phyloP scores from a whole-genome alignment of 208 protist species.

The Leishmania arabica region DNA sequence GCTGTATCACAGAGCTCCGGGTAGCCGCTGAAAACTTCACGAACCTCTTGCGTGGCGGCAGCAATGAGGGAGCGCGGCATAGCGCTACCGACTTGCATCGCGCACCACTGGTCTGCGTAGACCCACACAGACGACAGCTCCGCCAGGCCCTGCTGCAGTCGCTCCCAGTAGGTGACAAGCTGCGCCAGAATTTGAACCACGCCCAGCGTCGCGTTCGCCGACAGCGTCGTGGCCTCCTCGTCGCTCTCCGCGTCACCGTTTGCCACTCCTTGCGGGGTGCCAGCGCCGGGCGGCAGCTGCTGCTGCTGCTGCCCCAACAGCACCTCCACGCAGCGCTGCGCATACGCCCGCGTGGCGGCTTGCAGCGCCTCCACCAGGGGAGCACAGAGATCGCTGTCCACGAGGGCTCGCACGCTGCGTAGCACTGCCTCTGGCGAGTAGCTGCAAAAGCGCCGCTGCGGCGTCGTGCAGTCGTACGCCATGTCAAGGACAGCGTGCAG shows the following conservation, averaged over 20 bases:
- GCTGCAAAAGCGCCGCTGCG: conserved; percentile 28
- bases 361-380: conserved; percentile 36
- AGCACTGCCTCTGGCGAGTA: conserved; percentile 59
- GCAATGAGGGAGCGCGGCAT: conserved; percentile 21
- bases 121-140: conserved; percentile 65
- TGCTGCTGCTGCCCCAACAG: conserved; percentile 9
- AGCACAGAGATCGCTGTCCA: conserved; percentile 35
- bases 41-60: conserved; percentile 16
- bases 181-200: conserved; percentile 30
- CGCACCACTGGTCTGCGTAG: conserved; percentile 52
- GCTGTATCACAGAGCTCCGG: conserved; percentile 30
- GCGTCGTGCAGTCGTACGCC: conserved; percentile 10
- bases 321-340: conserved; percentile 14
- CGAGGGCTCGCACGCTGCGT: conserved; percentile 54
- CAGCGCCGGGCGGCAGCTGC: conserved; percentile 11
- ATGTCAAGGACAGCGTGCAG: conserved; percentile 38
- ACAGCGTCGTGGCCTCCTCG: conserved; percentile 5
- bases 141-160: conserved; percentile 36
- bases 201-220: neutral
- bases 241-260: conserved; percentile 1
- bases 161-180: conserved; percentile 47
- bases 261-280: neutral
- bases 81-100: conserved; percentile 11
- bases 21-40: conserved; percentile 18
- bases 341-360: conserved; percentile 31